Evolutionary conservation across 2,329 filamentous ascomycete species (phyloP).

Genomic region (Hirsutella minnesotensis): DNA sequence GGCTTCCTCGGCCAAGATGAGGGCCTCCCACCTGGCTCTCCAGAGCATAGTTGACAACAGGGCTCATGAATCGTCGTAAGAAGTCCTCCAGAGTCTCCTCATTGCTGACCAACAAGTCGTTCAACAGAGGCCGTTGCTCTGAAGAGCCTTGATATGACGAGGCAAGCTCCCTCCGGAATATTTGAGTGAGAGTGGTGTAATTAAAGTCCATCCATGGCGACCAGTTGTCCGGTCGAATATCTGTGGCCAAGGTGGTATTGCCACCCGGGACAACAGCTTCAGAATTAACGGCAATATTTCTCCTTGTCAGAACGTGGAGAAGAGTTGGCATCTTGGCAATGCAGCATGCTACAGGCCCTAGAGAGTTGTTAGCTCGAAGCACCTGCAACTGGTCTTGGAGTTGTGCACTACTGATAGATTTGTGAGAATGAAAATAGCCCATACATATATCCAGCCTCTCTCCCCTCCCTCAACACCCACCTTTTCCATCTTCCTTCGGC

Average conservation of each 20-base stretch:
- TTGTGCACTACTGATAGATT: no score
- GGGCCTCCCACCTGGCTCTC: neutral
- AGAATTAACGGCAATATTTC: neutral
- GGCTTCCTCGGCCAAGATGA: neutral
- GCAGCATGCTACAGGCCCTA: no score
- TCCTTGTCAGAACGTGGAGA: neutral
- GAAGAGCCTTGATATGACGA: neutral
- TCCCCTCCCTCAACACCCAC: no score
- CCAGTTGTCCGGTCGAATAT: neutral
- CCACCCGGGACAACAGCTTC: neutral
- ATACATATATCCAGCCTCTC: no score
- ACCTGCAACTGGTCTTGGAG: no score
- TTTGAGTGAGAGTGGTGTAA: neutral
- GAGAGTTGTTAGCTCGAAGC: no score
- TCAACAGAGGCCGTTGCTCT: neutral
- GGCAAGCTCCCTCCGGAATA: neutral
- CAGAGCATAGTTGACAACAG: neutral
- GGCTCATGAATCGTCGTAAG: neutral
- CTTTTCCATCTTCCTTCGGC: no score
- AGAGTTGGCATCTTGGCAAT: neutral
- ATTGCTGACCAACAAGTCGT: neutral
- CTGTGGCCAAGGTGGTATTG: neutral
- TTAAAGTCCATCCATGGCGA: neutral
- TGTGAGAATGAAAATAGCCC: no score
- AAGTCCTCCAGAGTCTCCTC: neutral